These are phyloP conservation scores for Tetrahymena thermophila DNA, from an alignment of 73 alveolate species.

Conservation along the genomic window DNA sequence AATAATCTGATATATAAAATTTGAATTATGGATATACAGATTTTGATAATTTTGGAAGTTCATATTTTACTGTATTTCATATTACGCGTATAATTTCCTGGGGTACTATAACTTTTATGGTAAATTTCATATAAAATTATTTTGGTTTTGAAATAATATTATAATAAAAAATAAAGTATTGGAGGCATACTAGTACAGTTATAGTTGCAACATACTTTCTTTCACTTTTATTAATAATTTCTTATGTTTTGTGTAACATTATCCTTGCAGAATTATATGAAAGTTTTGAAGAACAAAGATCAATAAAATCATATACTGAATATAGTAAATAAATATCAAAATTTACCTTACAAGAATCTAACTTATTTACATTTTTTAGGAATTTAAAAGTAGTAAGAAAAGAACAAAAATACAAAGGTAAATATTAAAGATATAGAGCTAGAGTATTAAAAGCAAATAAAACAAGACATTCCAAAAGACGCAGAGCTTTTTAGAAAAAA, in stretches of 20 bases:
- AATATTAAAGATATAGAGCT: neutral
- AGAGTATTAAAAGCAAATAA: neutral
- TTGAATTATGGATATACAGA: slow-evolving; percentile 12
- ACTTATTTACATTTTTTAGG: neutral
- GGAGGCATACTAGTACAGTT: slow-evolving; percentile 26
- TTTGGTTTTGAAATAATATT: neutral
- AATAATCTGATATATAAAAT: slow-evolving; percentile 9
- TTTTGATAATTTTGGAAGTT: slow-evolving; percentile 17
- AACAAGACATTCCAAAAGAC: neutral
- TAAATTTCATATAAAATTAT: neutral
- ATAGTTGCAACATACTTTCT: slow-evolving; percentile 24
- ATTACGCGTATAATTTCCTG: slow-evolving; percentile 14
- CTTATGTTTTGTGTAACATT: slow-evolving; percentile 22
- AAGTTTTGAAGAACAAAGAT: slow-evolving; percentile 28
- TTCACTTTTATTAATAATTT: slow-evolving; percentile 5
- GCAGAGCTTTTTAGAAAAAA: neutral
- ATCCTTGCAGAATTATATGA: slow-evolving; percentile 36
- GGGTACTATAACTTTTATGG: slow-evolving; percentile 26
- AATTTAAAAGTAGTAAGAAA: neutral
- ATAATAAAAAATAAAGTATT: neutral
- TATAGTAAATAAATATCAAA: neutral
- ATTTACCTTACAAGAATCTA: no score
- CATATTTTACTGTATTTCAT: slow-evolving; percentile 17
- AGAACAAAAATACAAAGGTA: neutral
- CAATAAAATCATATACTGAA: slow-evolving; percentile 9